These are phyloP conservation scores for Diatrype stigma DNA, from an alignment of 2,329 filamentous ascomycete species.

Conservation along the genomic window DNA sequence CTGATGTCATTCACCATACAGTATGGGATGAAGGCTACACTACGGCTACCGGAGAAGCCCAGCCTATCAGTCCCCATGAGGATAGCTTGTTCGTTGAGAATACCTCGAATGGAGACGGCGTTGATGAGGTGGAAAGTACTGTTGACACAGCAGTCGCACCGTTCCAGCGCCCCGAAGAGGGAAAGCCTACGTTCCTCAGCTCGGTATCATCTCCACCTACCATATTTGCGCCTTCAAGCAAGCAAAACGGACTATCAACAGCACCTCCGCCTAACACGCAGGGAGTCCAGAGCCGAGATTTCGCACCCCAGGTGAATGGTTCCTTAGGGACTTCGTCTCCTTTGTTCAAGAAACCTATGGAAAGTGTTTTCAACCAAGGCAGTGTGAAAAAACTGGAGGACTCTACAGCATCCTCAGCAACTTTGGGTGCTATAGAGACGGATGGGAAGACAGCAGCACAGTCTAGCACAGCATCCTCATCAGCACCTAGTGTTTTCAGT, in stretches of 20 bases:
- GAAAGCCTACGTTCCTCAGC: background rate
- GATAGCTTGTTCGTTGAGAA: conserved; percentile 26
- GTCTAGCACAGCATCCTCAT: background rate
- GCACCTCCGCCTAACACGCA: background rate
- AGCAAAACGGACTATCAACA: background rate
- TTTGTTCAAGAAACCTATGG: background rate
- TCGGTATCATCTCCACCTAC: background rate
- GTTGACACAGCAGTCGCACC: conserved; percentile 4
- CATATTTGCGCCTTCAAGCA: background rate
- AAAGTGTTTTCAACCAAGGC: background rate
- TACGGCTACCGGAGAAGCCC: background rate
- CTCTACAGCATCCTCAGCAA: background rate
- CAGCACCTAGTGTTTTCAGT: background rate
- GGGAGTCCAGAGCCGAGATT: background rate
- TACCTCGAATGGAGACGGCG: conserved; percentile 4
- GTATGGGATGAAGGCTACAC: conserved; percentile 33
- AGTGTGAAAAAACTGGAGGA: background rate
- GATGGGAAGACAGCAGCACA: background rate
- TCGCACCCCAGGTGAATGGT: background rate
- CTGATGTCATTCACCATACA: conserved; percentile 53
- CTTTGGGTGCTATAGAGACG: background rate
- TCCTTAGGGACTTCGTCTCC: background rate
- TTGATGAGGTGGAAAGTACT: conserved; percentile 4
- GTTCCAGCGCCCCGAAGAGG: too few relatives aligned
- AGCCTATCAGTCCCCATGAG: conserved; percentile 1